Conservation (phyloP, 108 stramenopile species). For the Mediolabrus comicus region DNA sequence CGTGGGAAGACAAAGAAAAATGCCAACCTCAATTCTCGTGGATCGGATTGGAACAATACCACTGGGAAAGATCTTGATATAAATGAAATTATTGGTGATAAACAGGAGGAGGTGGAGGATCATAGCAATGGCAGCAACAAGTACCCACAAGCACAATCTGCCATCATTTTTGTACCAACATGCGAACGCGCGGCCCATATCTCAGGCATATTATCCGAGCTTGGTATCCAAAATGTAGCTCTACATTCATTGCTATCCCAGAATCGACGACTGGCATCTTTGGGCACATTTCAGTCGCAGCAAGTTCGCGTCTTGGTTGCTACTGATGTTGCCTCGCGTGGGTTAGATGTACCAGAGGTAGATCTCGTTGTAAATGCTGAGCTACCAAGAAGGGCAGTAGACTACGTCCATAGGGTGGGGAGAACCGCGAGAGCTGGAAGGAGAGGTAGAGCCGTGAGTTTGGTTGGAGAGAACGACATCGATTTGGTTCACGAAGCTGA, state of each 20-base stretch:
- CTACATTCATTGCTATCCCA: slow-evolving; percentile 92
- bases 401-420: slow-evolving; percentile 97
- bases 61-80: slow-evolving; percentile 19
- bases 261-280: slow-evolving; percentile 86
- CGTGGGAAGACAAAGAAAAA: slow-evolving; percentile 37
- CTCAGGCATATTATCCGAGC: slow-evolving; percentile 81
- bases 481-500: slow-evolving; percentile 86
- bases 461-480: slow-evolving; percentile 89
- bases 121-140: slow-evolving; percentile 52
- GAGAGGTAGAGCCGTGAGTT: slow-evolving; percentile 90
- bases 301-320: slow-evolving; percentile 92
- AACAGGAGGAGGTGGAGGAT: slow-evolving; percentile 48
- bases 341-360: slow-evolving; percentile 96
- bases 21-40: neutral
- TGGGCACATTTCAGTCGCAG: slow-evolving; percentile 90
- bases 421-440: slow-evolving; percentile 97
- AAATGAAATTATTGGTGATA: slow-evolving; percentile 13
- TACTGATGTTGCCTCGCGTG: slow-evolving; percentile 96
- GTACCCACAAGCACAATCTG: slow-evolving; percentile 61
- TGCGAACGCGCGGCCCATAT: slow-evolving; percentile 93
- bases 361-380: slow-evolving; percentile 97
- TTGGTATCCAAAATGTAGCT: slow-evolving; percentile 89
- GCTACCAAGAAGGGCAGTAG: slow-evolving; percentile 89
- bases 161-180: slow-evolving; percentile 96
- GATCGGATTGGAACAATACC: slow-evolving; percentile 34